A percentile compares a stretch with the other conserved stretches of the same genome.
Evolutionary conservation across 1,284 basidiomycete species (phyloP).

Genomic region (Ustilago nuda): DNA sequence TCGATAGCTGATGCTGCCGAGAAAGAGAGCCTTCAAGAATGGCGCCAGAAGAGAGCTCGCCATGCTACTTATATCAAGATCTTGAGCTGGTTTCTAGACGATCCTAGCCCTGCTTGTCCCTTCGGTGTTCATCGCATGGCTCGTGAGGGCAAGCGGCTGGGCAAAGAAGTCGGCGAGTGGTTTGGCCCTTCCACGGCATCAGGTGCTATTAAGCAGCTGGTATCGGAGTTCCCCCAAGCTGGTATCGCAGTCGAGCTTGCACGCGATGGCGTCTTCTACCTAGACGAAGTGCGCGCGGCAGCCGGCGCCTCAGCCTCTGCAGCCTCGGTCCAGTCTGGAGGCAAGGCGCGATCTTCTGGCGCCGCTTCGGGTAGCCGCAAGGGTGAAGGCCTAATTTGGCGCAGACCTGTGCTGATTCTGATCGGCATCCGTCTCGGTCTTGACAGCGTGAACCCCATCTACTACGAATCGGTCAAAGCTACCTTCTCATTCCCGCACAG

Average conservation of each 20-base stretch:
- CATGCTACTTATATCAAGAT: slow-evolving; percentile 81
- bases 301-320: slow-evolving; percentile 70
- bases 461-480: slow-evolving; percentile 90
- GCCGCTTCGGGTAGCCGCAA: slow-evolving; percentile 5
- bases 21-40: slow-evolving; percentile 16
- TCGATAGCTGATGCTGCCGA: slow-evolving; percentile 22
- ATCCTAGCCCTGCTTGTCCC: slow-evolving; percentile 85
- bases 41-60: slow-evolving; percentile 24
- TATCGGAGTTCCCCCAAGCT: slow-evolving; percentile 80
- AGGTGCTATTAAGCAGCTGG: slow-evolving; percentile 83
- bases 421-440: slow-evolving; percentile 88
- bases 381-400: slow-evolving; percentile 74
- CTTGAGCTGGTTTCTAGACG: slow-evolving; percentile 93
- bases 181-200: slow-evolving; percentile 97
- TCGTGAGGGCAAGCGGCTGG: slow-evolving; percentile 89
- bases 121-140: slow-evolving; percentile 98
- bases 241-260: slow-evolving; percentile 84
- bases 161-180: slow-evolving; percentile 96
- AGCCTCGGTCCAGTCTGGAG: not conserved
- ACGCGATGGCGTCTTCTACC: slow-evolving; percentile 82
- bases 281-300: slow-evolving; percentile 85
- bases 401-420: slow-evolving; percentile 85
- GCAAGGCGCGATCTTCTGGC: slow-evolving; percentile 12
- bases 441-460: slow-evolving; percentile 92
- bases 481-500: slow-evolving; percentile 93